A percentile compares a stretch with the other conserved stretches of the same genome.
phyloP scores from a whole-genome alignment of 176 grass and related monocot species.

The Avena eriantha region DNA sequence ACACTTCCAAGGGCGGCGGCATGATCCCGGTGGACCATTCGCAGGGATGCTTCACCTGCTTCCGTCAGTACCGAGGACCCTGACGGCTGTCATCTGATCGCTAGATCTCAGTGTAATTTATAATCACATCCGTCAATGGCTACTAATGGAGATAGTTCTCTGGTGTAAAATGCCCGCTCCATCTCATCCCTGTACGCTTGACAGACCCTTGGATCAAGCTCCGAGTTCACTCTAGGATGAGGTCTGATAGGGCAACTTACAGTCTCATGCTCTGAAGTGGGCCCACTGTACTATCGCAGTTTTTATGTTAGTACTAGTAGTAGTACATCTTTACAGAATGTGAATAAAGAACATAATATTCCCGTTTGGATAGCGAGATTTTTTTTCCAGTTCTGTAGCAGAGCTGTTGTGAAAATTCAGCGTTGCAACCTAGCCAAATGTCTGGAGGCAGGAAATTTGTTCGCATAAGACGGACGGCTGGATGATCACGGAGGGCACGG shows the following conservation, averaged over 20 bases:
- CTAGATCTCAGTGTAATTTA: slow-evolving; percentile 50
- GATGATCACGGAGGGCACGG: slow-evolving; percentile 20
- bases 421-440: not conserved
- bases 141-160: slow-evolving; percentile 31
- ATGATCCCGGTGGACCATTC: slow-evolving; percentile 83
- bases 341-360: slow-evolving; percentile 17
- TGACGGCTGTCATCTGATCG: slow-evolving; percentile 33
- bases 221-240: slow-evolving; percentile 12
- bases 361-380: not conserved
- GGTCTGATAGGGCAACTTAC: not conserved
- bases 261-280: slow-evolving; percentile 33
- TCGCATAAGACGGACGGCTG: not conserved
- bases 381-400: not conserved
- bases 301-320: not conserved
- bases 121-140: slow-evolving; percentile 47
- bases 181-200: slow-evolving; percentile 23
- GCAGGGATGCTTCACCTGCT: slow-evolving; percentile 83
- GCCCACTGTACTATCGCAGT: slow-evolving; percentile 37
- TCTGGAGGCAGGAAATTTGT: not conserved
- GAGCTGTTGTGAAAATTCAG: not conserved
- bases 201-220: not conserved
- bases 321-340: not conserved
- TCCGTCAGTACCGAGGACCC: slow-evolving; percentile 72
- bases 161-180: slow-evolving; percentile 37
- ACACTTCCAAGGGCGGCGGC: slow-evolving; percentile 97